phyloP scores from a whole-genome alignment of 225 moss, liverwort and hornwort species.

The Physcomitrellopsis africana region DNA sequence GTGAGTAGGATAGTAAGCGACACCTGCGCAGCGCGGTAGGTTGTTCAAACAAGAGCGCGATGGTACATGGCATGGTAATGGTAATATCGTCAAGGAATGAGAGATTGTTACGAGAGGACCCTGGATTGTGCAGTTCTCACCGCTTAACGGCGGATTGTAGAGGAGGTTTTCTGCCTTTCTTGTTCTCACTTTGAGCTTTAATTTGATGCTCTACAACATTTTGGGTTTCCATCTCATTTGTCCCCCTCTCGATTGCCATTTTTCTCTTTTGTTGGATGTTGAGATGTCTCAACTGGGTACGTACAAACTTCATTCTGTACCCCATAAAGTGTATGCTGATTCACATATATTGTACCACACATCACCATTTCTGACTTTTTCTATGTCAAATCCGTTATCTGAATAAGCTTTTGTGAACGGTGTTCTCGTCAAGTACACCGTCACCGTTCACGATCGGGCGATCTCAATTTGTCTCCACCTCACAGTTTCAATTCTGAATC shows the following conservation, averaged over 20 bases:
- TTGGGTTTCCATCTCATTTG: not conserved
- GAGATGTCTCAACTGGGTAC: too few relatives aligned
- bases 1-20: not conserved
- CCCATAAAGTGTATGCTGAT: too few relatives aligned
- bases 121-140: constrained; percentile 20
- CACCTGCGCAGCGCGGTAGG: constrained; percentile 10
- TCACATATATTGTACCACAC: too few relatives aligned
- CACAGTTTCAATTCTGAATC: too few relatives aligned
- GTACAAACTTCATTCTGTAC: too few relatives aligned
- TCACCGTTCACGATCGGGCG: too few relatives aligned
- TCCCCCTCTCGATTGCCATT: too few relatives aligned
- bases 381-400: too few relatives aligned
- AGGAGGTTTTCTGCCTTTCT: constrained; percentile 29
- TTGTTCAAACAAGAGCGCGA: constrained; percentile 41
- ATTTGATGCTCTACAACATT: constrained; percentile 29
- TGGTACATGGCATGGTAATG: constrained; percentile 14
- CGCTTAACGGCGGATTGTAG: constrained; percentile 21
- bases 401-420: too few relatives aligned
- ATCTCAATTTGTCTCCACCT: too few relatives aligned
- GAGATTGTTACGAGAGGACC: constrained; percentile 20
- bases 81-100: constrained; percentile 28
- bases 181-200: constrained; percentile 28
- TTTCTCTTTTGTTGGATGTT: not conserved
- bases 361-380: too few relatives aligned
- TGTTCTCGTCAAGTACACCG: too few relatives aligned